phyloP scores from a whole-genome alignment of 164 flowering plant genomes.

The Vitis rupestris region DNA sequence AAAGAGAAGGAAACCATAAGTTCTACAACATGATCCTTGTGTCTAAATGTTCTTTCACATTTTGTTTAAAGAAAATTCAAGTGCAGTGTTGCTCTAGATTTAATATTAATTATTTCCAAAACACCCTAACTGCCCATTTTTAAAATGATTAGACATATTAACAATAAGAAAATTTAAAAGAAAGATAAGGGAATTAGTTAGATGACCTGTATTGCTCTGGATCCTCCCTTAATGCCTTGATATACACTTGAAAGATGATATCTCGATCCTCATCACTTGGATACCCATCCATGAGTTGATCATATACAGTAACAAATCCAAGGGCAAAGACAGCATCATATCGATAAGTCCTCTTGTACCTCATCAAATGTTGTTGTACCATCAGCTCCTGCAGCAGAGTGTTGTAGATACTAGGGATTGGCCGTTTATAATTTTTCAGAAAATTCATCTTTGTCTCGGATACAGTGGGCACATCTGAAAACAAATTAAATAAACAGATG shows the following conservation, averaged over 20 bases:
- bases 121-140: too few relatives aligned
- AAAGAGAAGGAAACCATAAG: too few relatives aligned
- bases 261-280: conserved; percentile 83
- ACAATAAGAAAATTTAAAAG: background rate
- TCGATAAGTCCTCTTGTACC: conserved; percentile 68
- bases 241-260: conserved; percentile 78
- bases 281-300: conserved; percentile 95
- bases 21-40: too few relatives aligned
- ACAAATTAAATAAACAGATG: background rate
- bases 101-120: too few relatives aligned
- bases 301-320: conserved; percentile 93
- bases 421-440: conserved; percentile 76
- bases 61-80: too few relatives aligned
- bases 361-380: conserved; percentile 90
- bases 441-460: conserved; percentile 80
- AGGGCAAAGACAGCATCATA: conserved; percentile 95
- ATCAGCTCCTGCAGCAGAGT: conserved; percentile 84
- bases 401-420: conserved; percentile 92
- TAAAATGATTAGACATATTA: background rate
- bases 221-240: conserved; percentile 79
- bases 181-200: background rate
- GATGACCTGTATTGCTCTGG: conserved; percentile 82
- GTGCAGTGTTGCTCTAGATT: too few relatives aligned
- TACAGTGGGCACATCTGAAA: conserved; percentile 80
- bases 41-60: too few relatives aligned